Percentiles rank a stretch among this genome's conserved stretches.
Conservation (phyloP, 768 basidiomycete species). For the Candolleomyces efflorescens region DNA sequence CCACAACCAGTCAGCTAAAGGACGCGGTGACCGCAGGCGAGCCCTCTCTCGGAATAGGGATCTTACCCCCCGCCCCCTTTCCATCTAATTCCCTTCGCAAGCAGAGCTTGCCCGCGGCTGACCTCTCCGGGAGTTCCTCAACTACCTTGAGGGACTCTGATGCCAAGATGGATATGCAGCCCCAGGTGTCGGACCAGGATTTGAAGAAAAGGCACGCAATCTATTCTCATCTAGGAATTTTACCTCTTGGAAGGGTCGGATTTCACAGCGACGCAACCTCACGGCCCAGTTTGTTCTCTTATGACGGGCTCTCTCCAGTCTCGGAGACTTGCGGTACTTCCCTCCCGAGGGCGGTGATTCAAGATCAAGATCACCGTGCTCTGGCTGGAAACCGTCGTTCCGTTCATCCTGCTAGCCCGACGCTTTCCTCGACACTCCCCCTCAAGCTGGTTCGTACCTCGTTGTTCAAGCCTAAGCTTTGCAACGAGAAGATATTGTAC, state of each 20-base stretch:
- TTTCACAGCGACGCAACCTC: not conserved
- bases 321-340: not conserved
- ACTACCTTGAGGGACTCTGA: not conserved
- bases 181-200: not conserved
- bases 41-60: no score
- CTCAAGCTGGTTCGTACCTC: slow-evolving; percentile 3
- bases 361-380: not conserved
- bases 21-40: no score
- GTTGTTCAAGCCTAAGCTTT: not conserved
- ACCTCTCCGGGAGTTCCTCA: not conserved
- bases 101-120: not conserved
- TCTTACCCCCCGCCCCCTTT: not conserved
- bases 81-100: not conserved
- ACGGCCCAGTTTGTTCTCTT: not conserved
- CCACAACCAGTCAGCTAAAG: no score
- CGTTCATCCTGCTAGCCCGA: no score
- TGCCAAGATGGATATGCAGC: not conserved
- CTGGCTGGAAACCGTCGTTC: not conserved
- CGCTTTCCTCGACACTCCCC: not conserved
- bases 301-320: not conserved
- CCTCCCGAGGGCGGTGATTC: not conserved
- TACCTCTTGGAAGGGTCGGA: slow-evolving; percentile 15
- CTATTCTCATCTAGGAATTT: slow-evolving; percentile 27
- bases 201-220: slow-evolving; percentile 34
- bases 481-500: slow-evolving; percentile 2